phyloP scores from a whole-genome alignment of 148 eudicot species.

The Silene latifolia region DNA sequence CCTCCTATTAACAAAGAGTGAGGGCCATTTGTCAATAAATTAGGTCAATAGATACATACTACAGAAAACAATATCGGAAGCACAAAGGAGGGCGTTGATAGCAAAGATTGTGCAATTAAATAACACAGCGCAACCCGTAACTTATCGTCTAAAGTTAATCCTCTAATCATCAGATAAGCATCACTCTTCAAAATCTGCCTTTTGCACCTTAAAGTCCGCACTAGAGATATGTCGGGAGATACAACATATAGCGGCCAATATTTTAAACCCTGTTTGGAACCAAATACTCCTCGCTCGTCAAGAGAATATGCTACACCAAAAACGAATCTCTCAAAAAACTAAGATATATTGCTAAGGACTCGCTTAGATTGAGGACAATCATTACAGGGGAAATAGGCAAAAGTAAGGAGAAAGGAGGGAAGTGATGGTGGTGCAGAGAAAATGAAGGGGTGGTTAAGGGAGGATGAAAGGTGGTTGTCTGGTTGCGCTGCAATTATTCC shows the following conservation, averaged over 20 bases:
- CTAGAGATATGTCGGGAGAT: not conserved
- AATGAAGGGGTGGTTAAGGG: not conserved
- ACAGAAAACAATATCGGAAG: not conserved
- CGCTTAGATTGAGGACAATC: not conserved
- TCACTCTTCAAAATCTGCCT: not conserved
- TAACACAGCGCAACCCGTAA: not conserved
- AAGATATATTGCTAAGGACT: not conserved
- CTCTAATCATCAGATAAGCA: slow-evolving; percentile 1
- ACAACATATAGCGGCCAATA: not conserved
- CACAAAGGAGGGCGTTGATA: not conserved
- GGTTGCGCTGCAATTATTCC: too few relatives aligned
- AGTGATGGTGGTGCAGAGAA: not conserved
- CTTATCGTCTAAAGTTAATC: not conserved
- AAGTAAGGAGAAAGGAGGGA: not conserved
- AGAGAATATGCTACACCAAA: not conserved
- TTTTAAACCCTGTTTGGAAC: not conserved
- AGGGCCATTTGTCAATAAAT: slow-evolving; percentile 13
- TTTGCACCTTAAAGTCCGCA: not conserved
- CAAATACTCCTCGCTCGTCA: not conserved
- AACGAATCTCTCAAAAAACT: not conserved
- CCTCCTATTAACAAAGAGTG: slow-evolving; percentile 24
- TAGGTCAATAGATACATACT: not conserved
- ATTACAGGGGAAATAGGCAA: not conserved
- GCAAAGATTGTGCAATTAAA: not conserved
- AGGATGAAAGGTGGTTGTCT: not conserved